Base-by-base conservation (phyloP, 768 basidiomycete genomes). In the Suillus ampliporus region DNA sequence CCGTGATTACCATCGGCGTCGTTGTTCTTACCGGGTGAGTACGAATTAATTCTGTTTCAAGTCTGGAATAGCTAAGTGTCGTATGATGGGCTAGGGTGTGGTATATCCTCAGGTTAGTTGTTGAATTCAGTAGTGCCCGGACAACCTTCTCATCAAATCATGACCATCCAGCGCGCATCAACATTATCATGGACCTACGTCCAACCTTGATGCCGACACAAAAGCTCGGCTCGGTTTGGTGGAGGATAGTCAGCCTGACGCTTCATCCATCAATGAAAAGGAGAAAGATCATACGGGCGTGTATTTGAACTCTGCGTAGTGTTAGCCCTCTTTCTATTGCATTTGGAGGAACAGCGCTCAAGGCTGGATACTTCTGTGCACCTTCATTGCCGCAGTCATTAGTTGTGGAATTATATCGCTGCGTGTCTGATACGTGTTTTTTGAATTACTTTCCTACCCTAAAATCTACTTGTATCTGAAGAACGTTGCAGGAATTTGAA, bases 1-100 rank as follows among this genome's bases (percentile, higher is more conserved):
- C 88, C 35, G 90, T 89, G 62, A 86, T 87, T 64, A 84, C 85
- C 7, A 67, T 80, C 47, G 81, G 84, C 28, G 85, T 87, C 28
- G 71, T 86, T 63, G 68, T 83, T 54, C 75, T 86, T n/a, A 80
- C 84, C 26, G 79, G 81, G 84, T 87, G 69, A 61, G 83, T 77
- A 26, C 17, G 10, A 38, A 28, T 31, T 21, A 15, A 8, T 58
- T 44, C n/a, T 26, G 6, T 58, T 46, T 21, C 43, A 58, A 14
- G 13, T 17, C 17, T 28, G 17, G 28, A 38, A 15, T 34, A 26
- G 37, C 40, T 37, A 28, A 26, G 5, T 14, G 14, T 17, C 8
- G 44, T 10, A 26, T 23, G 11, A 13, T 17, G 4, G 23, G n/a
- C 5, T 28, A 87, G 85, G 51, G 52, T 75, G 14, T 87, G 86